Evolutionary conservation across 2,329 filamentous ascomycete species (phyloP).

Genomic region (Fonsecaea pugnacius): DNA sequence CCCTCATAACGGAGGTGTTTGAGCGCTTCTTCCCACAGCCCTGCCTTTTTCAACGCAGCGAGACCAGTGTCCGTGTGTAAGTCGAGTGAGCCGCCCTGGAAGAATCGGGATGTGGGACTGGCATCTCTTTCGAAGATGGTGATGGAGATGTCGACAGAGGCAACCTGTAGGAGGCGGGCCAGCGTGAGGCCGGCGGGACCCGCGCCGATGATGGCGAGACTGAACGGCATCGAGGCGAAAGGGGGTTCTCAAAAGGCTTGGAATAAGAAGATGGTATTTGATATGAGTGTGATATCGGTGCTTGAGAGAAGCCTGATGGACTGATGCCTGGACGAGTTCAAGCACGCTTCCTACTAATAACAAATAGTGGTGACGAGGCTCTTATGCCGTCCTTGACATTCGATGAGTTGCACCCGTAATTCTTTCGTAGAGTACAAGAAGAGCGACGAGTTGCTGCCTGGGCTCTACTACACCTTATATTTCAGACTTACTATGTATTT

Average conservation of each 20-base stretch:
- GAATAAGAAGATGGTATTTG: too few relatives aligned
- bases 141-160: constrained; percentile 32
- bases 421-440: background rate
- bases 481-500: background rate
- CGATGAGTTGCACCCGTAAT: background rate
- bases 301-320: background rate
- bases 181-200: constrained; percentile 44
- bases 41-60: constrained; percentile 41
- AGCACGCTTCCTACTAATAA: background rate
- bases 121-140: constrained; percentile 43
- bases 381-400: background rate
- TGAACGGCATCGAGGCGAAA: constrained; percentile 7
- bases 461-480: background rate
- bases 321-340: background rate
- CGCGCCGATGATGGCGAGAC: constrained; percentile 43
- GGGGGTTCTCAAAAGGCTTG: too few relatives aligned
- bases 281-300: background rate
- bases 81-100: constrained; percentile 46
- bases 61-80: constrained; percentile 43
- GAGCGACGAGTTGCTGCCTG: too few relatives aligned
- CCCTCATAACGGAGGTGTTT: constrained; percentile 47
- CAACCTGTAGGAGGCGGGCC: constrained; percentile 42
- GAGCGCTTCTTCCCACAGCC: constrained; percentile 42
- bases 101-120: constrained; percentile 37
- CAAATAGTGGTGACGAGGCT: background rate